A percentile compares a stretch with the other conserved stretches of the same genome.
phyloP scores from a whole-genome alignment of 805 yeast genomes.

The Metschnikowia chrysomelidarum region DNA sequence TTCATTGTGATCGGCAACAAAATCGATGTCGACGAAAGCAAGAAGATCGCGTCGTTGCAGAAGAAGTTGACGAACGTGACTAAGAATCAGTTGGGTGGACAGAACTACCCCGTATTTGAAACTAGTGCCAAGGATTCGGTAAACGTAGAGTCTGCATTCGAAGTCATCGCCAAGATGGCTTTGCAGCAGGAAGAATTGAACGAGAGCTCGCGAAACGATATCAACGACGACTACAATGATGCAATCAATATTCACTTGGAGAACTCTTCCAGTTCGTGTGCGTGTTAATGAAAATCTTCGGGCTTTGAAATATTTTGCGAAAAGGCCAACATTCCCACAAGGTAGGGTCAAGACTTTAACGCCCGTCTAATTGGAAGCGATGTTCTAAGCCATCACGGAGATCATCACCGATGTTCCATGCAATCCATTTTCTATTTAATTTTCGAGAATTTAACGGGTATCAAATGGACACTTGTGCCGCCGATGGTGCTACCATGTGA shows the following conservation, averaged over 20 bases:
- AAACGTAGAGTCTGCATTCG: slow-evolving; percentile 93
- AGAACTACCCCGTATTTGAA: slow-evolving; percentile 80
- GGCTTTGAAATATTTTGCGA: too few species aligned
- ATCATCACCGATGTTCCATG: too few species aligned
- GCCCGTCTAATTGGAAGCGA: too few species aligned
- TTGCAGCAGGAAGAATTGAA: slow-evolving; percentile 91
- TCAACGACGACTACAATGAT: slow-evolving; percentile 84
- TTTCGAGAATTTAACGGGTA: too few species aligned
- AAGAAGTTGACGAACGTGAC: slow-evolving; percentile 50
- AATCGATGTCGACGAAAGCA: slow-evolving; percentile 89
- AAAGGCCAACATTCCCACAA: too few species aligned
- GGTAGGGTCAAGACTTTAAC: too few species aligned
- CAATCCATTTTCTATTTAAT: too few species aligned
- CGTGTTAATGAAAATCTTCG: slow-evolving; percentile 46
- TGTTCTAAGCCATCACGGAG: too few species aligned
- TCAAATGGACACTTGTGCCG: too few species aligned
- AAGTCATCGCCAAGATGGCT: slow-evolving; percentile 93
- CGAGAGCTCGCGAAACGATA: slow-evolving; percentile 63
- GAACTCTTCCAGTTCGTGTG: slow-evolving; percentile 72
- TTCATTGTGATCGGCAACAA: slow-evolving; percentile 94
- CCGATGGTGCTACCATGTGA: too few species aligned
- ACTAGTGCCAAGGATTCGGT: slow-evolving; percentile 98
- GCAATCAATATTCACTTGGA: slow-evolving; percentile 94
- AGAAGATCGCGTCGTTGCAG: slow-evolving; percentile 62
- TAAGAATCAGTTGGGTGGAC: slow-evolving; percentile 55